phyloP scores from a whole-genome alignment of 139 green algal species.

The Astrephomene gubernaculifera region DNA sequence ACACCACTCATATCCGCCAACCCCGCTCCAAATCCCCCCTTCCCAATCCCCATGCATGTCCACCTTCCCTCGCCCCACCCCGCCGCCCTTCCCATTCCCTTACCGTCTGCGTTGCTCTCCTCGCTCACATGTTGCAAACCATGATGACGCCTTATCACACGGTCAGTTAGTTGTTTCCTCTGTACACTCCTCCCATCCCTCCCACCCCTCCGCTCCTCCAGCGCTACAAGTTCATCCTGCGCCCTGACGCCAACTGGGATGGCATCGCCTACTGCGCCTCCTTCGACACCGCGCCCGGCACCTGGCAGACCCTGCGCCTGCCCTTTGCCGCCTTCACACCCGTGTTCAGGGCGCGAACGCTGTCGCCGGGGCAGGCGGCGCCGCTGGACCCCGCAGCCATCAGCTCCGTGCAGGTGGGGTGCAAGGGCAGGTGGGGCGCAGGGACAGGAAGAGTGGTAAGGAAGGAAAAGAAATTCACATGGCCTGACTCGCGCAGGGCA shows the following conservation, averaged over 20 bases:
- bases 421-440: too few relatives aligned
- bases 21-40: too few relatives aligned
- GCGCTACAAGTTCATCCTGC: slow-evolving; percentile 93
- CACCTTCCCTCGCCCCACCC: not conserved
- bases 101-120: too few relatives aligned
- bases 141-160: too few relatives aligned
- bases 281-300: slow-evolving; percentile 83
- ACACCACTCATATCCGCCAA: too few relatives aligned
- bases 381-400: slow-evolving; percentile 73
- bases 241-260: slow-evolving; percentile 86
- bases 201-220: not conserved
- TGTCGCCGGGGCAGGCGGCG: not conserved
- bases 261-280: slow-evolving; percentile 81
- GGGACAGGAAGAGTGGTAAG: too few relatives aligned
- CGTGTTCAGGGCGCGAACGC: slow-evolving; percentile 32
- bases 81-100: not conserved
- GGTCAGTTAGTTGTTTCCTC: too few relatives aligned
- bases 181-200: not conserved
- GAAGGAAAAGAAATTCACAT: too few relatives aligned
- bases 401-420: slow-evolving; percentile 51
- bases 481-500: too few relatives aligned
- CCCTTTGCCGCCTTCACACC: slow-evolving; percentile 88
- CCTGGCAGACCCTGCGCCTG: slow-evolving; percentile 84
- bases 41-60: too few relatives aligned
- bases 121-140: too few relatives aligned